Percentiles rank a stretch among this genome's conserved stretches.
Conservation (phyloP, 176 grass and related monocot species). For the Zea luxurians region DNA sequence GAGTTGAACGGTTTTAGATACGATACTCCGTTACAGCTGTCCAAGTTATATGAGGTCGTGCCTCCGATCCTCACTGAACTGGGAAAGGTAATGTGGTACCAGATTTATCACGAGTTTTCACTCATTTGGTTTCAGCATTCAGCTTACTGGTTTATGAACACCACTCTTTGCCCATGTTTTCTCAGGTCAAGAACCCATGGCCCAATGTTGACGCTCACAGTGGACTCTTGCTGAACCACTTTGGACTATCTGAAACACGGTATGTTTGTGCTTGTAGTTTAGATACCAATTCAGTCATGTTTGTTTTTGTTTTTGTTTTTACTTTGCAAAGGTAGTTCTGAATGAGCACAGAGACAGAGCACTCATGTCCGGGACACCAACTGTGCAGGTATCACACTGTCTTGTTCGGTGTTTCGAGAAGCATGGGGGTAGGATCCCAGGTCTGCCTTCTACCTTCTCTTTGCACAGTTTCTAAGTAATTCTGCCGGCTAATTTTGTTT, state of each 20-base stretch:
- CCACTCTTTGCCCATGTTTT: neutral
- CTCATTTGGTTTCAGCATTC: conserved; percentile 20
- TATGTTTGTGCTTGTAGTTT: conserved; percentile 34
- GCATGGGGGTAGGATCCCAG: conserved; percentile 97
- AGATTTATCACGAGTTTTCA: neutral
- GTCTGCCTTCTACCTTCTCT: conserved; percentile 24
- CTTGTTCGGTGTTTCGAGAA: conserved; percentile 91
- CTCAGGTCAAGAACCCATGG: conserved; percentile 98
- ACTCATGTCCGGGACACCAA: conserved; percentile 6
- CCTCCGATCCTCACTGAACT: conserved; percentile 88
- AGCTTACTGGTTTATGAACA: conserved; percentile 22
- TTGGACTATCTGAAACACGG: conserved; percentile 89
- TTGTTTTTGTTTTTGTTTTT: too few species aligned
- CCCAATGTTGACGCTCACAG: conserved; percentile 99
- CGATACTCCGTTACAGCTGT: conserved; percentile 57
- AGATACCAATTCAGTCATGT: neutral
- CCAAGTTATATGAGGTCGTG: conserved; percentile 99
- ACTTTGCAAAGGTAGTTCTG: conserved; percentile 3
- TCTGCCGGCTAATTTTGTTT: neutral
- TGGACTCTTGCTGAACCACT: conserved; percentile 87
- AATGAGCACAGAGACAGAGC: neutral
- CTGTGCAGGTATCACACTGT: conserved; percentile 86
- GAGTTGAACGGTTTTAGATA: conserved; percentile 7
- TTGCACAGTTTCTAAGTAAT: neutral
- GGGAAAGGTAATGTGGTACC: conserved; percentile 64